Base-by-base conservation (phyloP, 495 filamentous ascomycete species). In the Usnea hakonensis region DNA sequence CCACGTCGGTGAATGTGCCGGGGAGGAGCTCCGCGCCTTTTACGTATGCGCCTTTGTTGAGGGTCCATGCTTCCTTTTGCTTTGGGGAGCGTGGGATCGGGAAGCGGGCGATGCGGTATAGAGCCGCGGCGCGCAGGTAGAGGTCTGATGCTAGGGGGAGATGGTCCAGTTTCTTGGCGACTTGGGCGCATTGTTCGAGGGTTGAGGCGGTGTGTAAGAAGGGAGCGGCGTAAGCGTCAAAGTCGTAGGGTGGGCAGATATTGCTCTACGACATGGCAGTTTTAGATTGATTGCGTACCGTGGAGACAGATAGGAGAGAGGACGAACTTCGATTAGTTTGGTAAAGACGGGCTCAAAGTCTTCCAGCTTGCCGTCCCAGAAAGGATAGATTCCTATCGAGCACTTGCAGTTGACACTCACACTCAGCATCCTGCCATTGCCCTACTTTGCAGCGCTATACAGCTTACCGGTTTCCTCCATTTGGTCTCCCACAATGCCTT, bases 401-500 rank as follows among this genome's bases (percentile, higher is more conserved):
- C 55, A 57, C 55, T 56, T 56, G 13, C 13, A 30, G 16, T 26
- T 40, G 36, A 9, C 5, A 57, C 16, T 28, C 36, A 28, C n/a
- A 3, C 16, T 57, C 17, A 57, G n/a, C 55, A 28, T 19, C 21
- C 21, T 23, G 33, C 11, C 16, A 19, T 19, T 1, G 0, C 0
- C 28, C 6, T 28, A n/a, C 17, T 40, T 17, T 10, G 50, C 26
- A 33, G 23, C 5, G 55, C 28, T 2, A 6, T 19, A 43, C 19
- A 32, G 19, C 80, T 37, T 75, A 88, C 87, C 5, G 83, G 85
- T 61, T 83, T 79, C 73, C 85, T 85, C 89, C 88, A 93, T 72
- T 90, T 90, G 5, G 85, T 85, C 74, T 90, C 87, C 89, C 89
- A 93, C 46, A 93, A 74, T 38, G 83, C 82, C 71, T 84, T 77